Percentiles rank a stretch among this genome's conserved stretches.
Conservation (phyloP, 495 filamentous ascomycete species). For the Podospora anserina region DNA sequence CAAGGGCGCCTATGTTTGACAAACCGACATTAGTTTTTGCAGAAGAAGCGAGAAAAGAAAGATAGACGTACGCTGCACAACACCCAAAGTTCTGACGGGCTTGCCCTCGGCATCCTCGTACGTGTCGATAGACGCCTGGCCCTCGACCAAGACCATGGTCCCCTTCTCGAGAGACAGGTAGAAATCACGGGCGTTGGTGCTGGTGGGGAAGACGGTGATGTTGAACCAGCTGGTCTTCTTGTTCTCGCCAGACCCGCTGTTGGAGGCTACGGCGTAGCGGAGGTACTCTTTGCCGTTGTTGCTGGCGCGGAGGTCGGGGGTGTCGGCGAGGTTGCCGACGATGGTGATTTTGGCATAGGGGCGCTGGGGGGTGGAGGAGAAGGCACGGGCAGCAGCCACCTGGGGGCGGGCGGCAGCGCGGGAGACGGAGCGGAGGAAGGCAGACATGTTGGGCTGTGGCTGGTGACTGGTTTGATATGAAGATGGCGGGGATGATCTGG, state of each 20-base stretch:
- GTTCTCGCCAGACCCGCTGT: conserved; percentile 56
- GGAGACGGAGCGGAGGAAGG: conserved; percentile 44
- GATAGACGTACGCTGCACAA: conserved; percentile 66
- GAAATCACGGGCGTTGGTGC: conserved; percentile 62
- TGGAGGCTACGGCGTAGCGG: conserved; percentile 62
- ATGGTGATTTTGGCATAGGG: conserved; percentile 62
- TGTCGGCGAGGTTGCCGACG: conserved; percentile 68
- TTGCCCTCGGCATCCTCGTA: conserved; percentile 66
- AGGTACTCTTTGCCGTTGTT: conserved; percentile 65
- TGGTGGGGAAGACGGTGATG: conserved; percentile 59
- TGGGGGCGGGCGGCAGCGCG: conserved; percentile 33
- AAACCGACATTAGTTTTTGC: background rate
- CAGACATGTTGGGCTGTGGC: conserved; percentile 33
- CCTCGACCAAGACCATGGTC: conserved; percentile 69
- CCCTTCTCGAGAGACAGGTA: conserved; percentile 69
- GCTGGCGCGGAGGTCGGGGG: conserved; percentile 66
- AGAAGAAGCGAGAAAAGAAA: background rate
- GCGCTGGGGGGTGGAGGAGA: conserved; percentile 55
- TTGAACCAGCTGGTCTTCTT: conserved; percentile 73
- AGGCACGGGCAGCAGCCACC: conserved; percentile 45
- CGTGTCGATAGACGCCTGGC: conserved; percentile 59
- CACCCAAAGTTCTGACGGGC: conserved; percentile 52
- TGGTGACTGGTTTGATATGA: background rate
- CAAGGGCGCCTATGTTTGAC: conserved; percentile 48
- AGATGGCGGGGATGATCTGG: background rate